Evolutionary conservation across 805 yeast genomes (phyloP).

Genomic region (Grigorovia humatica): DNA sequence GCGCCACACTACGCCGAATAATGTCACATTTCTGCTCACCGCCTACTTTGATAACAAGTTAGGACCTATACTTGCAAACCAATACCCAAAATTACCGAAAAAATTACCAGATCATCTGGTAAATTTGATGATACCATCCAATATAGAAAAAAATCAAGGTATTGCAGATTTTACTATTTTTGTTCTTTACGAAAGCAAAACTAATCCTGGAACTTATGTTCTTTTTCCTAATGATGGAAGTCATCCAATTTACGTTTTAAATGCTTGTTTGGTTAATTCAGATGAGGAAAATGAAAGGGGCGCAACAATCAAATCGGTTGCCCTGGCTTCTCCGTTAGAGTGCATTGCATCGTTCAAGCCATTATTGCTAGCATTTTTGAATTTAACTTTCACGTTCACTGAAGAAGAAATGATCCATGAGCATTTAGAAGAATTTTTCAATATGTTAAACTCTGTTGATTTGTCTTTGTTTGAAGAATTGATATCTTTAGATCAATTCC

Average conservation of each 20-base stretch:
- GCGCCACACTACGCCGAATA: conserved; percentile 6
- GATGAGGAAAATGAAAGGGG: conserved; percentile 42
- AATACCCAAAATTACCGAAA: conserved; percentile 37
- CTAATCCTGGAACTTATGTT: neutral
- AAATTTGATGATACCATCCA: conserved; percentile 54
- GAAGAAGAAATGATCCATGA: conserved; percentile 3
- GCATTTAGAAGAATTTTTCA: conserved; percentile 15
- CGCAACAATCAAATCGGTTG: conserved; percentile 46
- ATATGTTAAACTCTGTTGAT: conserved; percentile 21
- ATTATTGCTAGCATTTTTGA: conserved; percentile 42
- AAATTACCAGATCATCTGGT: conserved; percentile 28
- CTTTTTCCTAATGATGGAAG: conserved; percentile 12
- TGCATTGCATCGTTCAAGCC: conserved; percentile 53
- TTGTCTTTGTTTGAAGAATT: conserved; percentile 12
- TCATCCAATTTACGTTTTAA: conserved; percentile 37
- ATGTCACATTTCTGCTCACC: conserved; percentile 49
- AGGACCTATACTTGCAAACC: conserved; percentile 58
- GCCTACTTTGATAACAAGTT: conserved; percentile 73
- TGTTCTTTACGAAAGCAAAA: conserved; percentile 33
- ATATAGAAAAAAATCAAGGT: conserved; percentile 39
- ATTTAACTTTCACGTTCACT: conserved; percentile 18
- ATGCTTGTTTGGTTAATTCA: conserved; percentile 42
- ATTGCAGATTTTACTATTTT: conserved; percentile 51
- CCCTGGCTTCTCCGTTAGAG: conserved; percentile 44
- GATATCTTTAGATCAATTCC: conserved; percentile 11